Conservation (phyloP, 2,329 filamentous ascomycete species). For the Aspergillus luchuensis region DNA sequence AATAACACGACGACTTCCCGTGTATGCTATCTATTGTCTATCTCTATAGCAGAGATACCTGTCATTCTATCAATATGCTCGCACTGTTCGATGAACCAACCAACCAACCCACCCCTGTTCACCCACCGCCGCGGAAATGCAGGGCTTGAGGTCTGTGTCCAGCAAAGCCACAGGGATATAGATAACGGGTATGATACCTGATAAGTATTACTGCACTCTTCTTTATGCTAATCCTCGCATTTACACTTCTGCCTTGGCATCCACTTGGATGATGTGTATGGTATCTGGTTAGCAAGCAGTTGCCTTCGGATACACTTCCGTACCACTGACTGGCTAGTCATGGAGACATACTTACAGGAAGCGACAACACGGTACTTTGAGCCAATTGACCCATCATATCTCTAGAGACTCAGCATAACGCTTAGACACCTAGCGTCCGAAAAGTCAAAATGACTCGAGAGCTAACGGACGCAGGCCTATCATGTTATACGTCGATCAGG, state of each 20-base stretch:
- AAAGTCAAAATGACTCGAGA: too few relatives aligned
- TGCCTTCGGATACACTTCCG: neutral
- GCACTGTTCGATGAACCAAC: neutral
- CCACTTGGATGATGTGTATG: neutral
- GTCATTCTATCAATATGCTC: neutral
- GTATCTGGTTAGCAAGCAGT: neutral
- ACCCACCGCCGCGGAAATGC: conserved; percentile 1
- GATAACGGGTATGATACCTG: neutral
- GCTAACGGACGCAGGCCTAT: too few relatives aligned
- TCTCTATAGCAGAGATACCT: neutral
- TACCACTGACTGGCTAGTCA: neutral
- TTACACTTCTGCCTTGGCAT: neutral
- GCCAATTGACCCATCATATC: too few relatives aligned
- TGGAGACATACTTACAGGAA: neutral
- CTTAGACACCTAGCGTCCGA: too few relatives aligned
- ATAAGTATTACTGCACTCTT: neutral
- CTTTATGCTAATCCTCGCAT: neutral
- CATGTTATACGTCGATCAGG: too few relatives aligned
- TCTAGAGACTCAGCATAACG: too few relatives aligned
- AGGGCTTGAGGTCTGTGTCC: neutral
- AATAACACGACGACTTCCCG: too few relatives aligned
- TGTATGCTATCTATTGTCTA: too few relatives aligned
- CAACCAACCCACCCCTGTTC: neutral
- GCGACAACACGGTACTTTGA: neutral
- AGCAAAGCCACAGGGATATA: neutral